Evolutionary conservation across 495 filamentous ascomycete species (phyloP).

Genomic region (Elaphomyces granulatus): DNA sequence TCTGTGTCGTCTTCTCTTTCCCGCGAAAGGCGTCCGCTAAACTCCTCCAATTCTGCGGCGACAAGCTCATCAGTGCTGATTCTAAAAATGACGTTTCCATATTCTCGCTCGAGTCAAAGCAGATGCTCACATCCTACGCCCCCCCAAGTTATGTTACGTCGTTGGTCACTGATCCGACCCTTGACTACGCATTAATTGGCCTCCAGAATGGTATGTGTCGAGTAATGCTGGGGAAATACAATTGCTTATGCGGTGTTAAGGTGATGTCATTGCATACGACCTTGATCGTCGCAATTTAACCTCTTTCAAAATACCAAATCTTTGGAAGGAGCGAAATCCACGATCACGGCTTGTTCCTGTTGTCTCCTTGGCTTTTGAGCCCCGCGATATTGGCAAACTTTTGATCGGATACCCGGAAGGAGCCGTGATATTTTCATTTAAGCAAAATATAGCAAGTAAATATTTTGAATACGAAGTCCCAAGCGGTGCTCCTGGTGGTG

Average conservation of each 20-base stretch:
- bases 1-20: constrained; percentile 51
- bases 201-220: constrained; percentile 44
- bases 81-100: constrained; percentile 68
- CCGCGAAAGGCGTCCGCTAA: constrained; percentile 53
- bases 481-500: constrained; percentile 74
- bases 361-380: constrained; percentile 71
- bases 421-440: constrained; percentile 82
- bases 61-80: constrained; percentile 72
- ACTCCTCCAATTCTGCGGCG: constrained; percentile 58
- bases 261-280: constrained; percentile 79
- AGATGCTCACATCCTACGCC: constrained; percentile 45
- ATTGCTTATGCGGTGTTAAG: constrained; percentile 21
- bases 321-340: constrained; percentile 57
- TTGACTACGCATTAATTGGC: constrained; percentile 83
- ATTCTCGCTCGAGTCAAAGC: constrained; percentile 55
- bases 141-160: constrained; percentile 58
- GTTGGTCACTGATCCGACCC: constrained; percentile 64
- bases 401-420: constrained; percentile 79
- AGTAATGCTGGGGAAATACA: neutral
- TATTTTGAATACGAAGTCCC: constrained; percentile 76
- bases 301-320: constrained; percentile 64
- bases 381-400: constrained; percentile 83
- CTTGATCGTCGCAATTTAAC: constrained; percentile 66
- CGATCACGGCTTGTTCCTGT: constrained; percentile 42
- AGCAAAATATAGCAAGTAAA: constrained; percentile 61